Conservation (phyloP, 176 grass and related monocot genomes). For the Aechmea fasciata region DNA sequence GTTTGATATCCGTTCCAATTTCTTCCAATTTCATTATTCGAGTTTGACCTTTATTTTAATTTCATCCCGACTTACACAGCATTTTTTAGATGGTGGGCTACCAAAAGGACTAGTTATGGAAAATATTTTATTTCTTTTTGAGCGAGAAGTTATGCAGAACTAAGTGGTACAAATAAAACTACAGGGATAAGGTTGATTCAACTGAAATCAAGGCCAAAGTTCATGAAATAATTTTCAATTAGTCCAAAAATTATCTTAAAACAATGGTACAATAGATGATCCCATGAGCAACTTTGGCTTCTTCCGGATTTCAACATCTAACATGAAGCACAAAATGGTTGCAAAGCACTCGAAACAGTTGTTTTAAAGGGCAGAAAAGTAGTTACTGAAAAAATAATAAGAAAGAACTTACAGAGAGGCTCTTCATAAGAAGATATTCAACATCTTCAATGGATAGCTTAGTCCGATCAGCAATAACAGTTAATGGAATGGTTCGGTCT, state of each 20-base stretch:
- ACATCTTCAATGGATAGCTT: slow-evolving; percentile 74
- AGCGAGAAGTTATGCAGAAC: too few species aligned
- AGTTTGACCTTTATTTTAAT: too few species aligned
- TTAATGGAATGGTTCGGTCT: slow-evolving; percentile 83
- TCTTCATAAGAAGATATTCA: slow-evolving; percentile 94
- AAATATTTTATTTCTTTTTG: too few species aligned
- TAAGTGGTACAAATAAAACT: too few species aligned
- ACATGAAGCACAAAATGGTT: neutral
- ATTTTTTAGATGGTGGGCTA: too few species aligned
- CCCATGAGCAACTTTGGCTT: neutral
- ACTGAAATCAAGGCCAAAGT: too few species aligned
- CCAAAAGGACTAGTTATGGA: too few species aligned
- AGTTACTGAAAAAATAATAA: neutral
- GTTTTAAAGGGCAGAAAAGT: neutral
- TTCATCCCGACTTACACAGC: too few species aligned
- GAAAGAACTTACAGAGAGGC: slow-evolving; percentile 64
- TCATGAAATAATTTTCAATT: too few species aligned
- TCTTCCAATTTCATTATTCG: too few species aligned
- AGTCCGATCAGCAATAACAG: slow-evolving; percentile 57
- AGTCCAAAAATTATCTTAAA: neutral
- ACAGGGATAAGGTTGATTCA: too few species aligned
- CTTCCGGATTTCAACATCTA: neutral
- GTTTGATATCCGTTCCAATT: too few species aligned
- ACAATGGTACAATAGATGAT: neutral
- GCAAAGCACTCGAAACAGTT: neutral